These are phyloP conservation scores for Tuber brumale DNA, from an alignment of 495 filamentous ascomycete genomes.

Conservation along the genomic window DNA sequence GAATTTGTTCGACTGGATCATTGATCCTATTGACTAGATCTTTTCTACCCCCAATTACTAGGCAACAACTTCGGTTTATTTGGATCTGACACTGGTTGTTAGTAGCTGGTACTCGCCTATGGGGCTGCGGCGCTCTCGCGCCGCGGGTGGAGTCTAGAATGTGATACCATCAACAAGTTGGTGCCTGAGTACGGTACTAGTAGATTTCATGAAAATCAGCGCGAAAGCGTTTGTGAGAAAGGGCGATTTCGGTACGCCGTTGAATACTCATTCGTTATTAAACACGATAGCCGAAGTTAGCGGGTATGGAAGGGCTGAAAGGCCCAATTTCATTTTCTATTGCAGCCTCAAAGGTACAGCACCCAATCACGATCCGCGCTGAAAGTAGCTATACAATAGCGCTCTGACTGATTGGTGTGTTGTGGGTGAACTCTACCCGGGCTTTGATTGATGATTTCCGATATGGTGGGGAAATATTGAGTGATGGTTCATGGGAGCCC, in stretches of 20 bases:
- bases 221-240: background rate
- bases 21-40: background rate
- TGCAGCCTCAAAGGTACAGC: background rate
- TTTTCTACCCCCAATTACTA: background rate
- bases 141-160: background rate
- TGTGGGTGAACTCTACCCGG: background rate
- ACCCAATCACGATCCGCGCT: background rate
- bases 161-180: background rate
- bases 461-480: background rate
- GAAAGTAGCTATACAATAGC: background rate
- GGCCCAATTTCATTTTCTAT: background rate
- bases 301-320: background rate
- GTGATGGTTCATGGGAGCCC: background rate
- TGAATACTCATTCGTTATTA: background rate
- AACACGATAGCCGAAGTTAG: background rate
- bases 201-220: background rate
- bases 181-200: background rate
- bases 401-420: background rate
- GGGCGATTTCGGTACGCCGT: background rate
- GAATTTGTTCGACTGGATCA: background rate
- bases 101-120: background rate
- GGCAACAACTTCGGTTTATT: background rate
- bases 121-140: background rate
- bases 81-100: background rate
- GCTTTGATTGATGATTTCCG: background rate